Conservation (phyloP, 129 eudicot genomes). For the Pulicaria dysenterica region DNA sequence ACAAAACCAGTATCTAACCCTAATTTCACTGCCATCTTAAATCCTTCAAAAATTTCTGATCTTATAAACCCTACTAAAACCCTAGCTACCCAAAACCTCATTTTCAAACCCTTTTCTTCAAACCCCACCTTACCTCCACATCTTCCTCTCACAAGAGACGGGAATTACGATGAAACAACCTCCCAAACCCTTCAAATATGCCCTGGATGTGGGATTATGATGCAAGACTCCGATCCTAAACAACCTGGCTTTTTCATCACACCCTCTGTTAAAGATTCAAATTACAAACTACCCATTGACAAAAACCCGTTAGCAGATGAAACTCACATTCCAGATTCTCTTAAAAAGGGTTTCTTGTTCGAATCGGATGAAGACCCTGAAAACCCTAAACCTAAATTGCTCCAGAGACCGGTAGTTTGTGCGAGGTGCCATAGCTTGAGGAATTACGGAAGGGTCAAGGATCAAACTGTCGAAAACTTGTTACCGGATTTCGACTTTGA, state of each 20-base stretch:
- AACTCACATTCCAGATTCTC: constrained; percentile 60
- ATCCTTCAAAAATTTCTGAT: constrained; percentile 19
- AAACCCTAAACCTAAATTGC: constrained; percentile 17
- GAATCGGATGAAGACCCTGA: constrained; percentile 28
- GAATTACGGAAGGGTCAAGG: constrained; percentile 67
- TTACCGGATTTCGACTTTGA: constrained; percentile 94
- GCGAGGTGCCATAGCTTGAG: constrained; percentile 84
- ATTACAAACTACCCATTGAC: constrained; percentile 49
- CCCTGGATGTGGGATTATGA: constrained; percentile 90
- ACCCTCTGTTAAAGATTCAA: constrained; percentile 49
- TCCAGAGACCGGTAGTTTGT: constrained; percentile 62
- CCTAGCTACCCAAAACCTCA: constrained; percentile 29
- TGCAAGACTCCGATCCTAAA: constrained; percentile 71
- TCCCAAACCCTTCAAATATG: constrained; percentile 48
- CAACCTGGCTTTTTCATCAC: constrained; percentile 69
- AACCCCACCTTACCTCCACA: constrained; percentile 25
- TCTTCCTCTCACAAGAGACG: constrained; percentile 59
- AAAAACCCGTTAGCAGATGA: constrained; percentile 61
- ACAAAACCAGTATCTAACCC: constrained; percentile 46
- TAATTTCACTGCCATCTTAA: constrained; percentile 18
- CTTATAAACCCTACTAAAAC: constrained; percentile 63
- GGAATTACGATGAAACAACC: constrained; percentile 71
- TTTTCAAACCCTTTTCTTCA: constrained; percentile 51
- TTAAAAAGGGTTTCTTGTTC: constrained; percentile 60
- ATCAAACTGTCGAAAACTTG: constrained; percentile 69